Evolutionary conservation across 1,284 basidiomycete species (phyloP).

Genomic region (Pisolithus thermaeus): DNA sequence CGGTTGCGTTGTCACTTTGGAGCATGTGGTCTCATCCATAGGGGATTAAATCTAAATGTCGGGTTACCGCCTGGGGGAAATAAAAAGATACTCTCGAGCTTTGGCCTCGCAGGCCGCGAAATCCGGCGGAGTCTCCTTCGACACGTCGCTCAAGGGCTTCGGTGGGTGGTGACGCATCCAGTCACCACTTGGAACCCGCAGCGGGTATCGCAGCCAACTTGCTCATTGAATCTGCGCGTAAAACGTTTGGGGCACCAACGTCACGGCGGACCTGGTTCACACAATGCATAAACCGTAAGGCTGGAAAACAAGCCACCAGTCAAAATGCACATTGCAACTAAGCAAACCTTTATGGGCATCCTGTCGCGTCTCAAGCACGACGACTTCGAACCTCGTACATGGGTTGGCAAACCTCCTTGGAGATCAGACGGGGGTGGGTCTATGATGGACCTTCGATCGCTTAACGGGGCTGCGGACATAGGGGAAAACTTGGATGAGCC

Average conservation of each 20-base stretch:
- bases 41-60: neutral
- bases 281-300: slow-evolving; percentile 1
- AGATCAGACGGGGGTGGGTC: neutral
- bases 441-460: neutral
- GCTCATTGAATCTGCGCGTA: neutral
- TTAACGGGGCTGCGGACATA: slow-evolving; percentile 5
- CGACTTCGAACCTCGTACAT: neutral
- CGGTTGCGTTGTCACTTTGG: slow-evolving; percentile 81
- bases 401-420: neutral
- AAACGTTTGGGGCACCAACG: slow-evolving; percentile 7
- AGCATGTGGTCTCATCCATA: slow-evolving; percentile 71
- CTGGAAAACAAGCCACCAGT: neutral
- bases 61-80: neutral
- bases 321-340: no score
- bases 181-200: slow-evolving; percentile 9
- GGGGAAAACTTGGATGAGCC: neutral
- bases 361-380: neutral
- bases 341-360: neutral
- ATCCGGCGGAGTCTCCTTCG: slow-evolving; percentile 11
- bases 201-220: neutral
- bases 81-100: neutral
- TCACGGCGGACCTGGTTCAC: slow-evolving; percentile 11
- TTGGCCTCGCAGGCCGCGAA: slow-evolving; percentile 14
- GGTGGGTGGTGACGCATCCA: neutral
- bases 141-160: neutral